Conservation (phyloP, 2,329 filamentous ascomycete species). For the Lithohypha guttulata region DNA sequence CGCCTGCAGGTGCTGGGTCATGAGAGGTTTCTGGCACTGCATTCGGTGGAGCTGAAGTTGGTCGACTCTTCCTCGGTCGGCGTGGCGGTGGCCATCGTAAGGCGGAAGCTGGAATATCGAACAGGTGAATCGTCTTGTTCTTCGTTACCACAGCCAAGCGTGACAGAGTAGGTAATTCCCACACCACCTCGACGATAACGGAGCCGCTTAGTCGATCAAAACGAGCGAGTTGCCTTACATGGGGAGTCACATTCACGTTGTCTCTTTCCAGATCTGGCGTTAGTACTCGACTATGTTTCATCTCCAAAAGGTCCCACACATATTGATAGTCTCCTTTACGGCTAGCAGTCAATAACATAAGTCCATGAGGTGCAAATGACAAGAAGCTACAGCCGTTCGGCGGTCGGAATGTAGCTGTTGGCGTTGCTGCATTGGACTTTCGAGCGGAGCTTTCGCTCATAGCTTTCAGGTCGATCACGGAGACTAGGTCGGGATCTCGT, state of each 20-base stretch:
- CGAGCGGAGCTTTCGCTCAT: slow-evolving; percentile 29
- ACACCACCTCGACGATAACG: slow-evolving; percentile 79
- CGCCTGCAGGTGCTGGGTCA: slow-evolving; percentile 36
- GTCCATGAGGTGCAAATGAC: slow-evolving; percentile 38
- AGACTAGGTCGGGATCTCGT: slow-evolving; percentile 35
- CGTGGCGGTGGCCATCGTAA: slow-evolving; percentile 74
- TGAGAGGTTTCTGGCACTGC: slow-evolving; percentile 19
- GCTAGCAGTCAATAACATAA: slow-evolving; percentile 38
- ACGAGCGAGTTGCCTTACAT: slow-evolving; percentile 71
- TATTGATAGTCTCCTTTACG: slow-evolving; percentile 41
- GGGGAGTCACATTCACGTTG: slow-evolving; percentile 16
- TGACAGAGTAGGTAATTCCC: slow-evolving; percentile 72
- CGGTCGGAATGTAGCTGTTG: slow-evolving; percentile 36
- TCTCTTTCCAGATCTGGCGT: slow-evolving; percentile 6
- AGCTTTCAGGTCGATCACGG: slow-evolving; percentile 35
- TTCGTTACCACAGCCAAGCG: slow-evolving; percentile 83
- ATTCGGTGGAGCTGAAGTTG: slow-evolving; percentile 24
- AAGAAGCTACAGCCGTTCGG: slow-evolving; percentile 41
- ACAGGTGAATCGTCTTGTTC: slow-evolving; percentile 86
- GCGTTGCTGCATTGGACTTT: slow-evolving; percentile 24
- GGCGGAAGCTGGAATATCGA: slow-evolving; percentile 71
- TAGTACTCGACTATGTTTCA: slow-evolving; percentile 30
- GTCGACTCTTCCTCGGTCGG: slow-evolving; percentile 30
- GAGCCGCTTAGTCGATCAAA: slow-evolving; percentile 89
- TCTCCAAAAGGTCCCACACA: slow-evolving; percentile 41